phyloP scores from a whole-genome alignment of 495 filamentous ascomycete species.

The Penicillium steckii region DNA sequence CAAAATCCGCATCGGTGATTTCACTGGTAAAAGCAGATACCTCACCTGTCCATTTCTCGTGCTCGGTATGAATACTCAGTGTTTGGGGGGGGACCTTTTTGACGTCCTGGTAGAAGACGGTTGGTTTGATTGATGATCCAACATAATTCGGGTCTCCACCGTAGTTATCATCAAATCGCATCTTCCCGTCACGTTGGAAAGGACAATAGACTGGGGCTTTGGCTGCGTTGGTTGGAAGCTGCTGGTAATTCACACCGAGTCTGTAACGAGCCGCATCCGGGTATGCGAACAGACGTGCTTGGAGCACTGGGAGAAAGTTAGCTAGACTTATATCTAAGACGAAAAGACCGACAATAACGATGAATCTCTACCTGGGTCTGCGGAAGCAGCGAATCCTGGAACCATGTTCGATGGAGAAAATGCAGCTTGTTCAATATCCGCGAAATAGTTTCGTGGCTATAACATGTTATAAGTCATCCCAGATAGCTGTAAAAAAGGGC shows the following conservation, averaged over 20 bases:
- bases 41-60: slow-evolving; percentile 55
- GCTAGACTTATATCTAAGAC: no score
- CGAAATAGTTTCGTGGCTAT: slow-evolving; percentile 48
- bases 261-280: slow-evolving; percentile 66
- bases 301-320: no score
- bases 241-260: slow-evolving; percentile 64
- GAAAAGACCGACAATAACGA: no score
- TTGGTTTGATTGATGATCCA: slow-evolving; percentile 14
- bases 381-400: slow-evolving; percentile 40
- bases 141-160: slow-evolving; percentile 63
- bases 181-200: slow-evolving; percentile 67
- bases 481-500: no score
- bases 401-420: slow-evolving; percentile 52
- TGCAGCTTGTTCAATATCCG: slow-evolving; percentile 50
- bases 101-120: no score
- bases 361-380: slow-evolving; percentile 48
- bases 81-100: no score
- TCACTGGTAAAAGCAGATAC: slow-evolving; percentile 27
- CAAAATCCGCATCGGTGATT: slow-evolving; percentile 17
- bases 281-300: slow-evolving; percentile 69
- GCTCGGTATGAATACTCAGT: no score
- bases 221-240: slow-evolving; percentile 39
- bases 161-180: slow-evolving; percentile 62
- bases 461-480: no score
- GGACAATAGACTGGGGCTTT: slow-evolving; percentile 56